phyloP scores from a whole-genome alignment of 202 grass and related monocot species.

The Tripidium arundinaceum region DNA sequence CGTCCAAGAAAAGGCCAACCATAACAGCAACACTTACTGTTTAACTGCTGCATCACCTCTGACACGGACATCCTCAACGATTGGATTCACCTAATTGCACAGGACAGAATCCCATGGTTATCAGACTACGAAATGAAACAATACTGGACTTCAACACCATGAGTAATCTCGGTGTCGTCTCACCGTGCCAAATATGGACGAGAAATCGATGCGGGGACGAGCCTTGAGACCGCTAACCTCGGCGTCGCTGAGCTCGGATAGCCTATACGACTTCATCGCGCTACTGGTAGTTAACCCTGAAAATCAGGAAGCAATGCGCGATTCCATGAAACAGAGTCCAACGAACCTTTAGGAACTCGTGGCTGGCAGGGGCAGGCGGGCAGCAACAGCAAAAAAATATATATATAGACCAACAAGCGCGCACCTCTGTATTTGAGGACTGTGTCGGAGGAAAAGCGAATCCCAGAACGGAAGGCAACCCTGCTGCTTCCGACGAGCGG shows the following conservation, averaged over 20 bases:
- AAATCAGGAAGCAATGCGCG: background rate
- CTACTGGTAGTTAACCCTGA: slow-evolving; percentile 46
- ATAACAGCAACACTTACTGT: slow-evolving; percentile 46
- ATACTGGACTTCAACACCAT: background rate
- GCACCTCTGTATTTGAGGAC: slow-evolving; percentile 23
- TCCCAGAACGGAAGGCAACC: background rate
- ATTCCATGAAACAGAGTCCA: background rate
- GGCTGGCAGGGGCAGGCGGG: background rate
- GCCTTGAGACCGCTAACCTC: slow-evolving; percentile 72
- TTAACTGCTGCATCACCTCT: slow-evolving; percentile 84
- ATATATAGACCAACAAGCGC: too few species aligned
- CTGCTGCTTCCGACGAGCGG: background rate
- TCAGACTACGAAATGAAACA: background rate
- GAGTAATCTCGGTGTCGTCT: background rate
- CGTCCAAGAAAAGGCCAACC: background rate
- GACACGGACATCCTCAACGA: slow-evolving; percentile 77
- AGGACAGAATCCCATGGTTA: background rate
- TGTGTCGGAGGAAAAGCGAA: background rate
- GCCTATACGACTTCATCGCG: slow-evolving; percentile 82
- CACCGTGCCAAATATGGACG: slow-evolving; percentile 83
- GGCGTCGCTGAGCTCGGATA: slow-evolving; percentile 57
- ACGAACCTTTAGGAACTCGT: background rate
- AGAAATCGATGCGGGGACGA: slow-evolving; percentile 83
- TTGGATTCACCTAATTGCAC: slow-evolving; percentile 68
- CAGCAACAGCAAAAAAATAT: background rate